Percentiles rank a stretch among this genome's conserved stretches.
These are phyloP conservation scores for Blepharisma japonicum DNA, from an alignment of 73 alveolate species.

Conservation along the genomic window DNA sequence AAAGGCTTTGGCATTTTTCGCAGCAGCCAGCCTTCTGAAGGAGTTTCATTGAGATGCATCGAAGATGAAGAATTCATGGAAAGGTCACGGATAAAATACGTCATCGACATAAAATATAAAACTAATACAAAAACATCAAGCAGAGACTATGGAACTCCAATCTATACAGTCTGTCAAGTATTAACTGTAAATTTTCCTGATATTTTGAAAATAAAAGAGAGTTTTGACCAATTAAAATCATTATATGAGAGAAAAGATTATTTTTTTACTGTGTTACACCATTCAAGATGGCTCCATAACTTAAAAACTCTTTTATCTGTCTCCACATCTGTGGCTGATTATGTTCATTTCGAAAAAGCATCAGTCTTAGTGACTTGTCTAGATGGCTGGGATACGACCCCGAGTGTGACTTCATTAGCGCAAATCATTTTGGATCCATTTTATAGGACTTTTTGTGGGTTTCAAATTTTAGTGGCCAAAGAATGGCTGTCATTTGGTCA, in stretches of 20 bases:
- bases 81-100: slow-evolving; percentile 1
- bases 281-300: slow-evolving; percentile 77
- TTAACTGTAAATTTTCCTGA: slow-evolving; percentile 76
- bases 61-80: slow-evolving; percentile 55
- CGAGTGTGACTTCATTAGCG: slow-evolving; percentile 73
- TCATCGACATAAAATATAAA: slow-evolving; percentile 80
- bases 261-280: slow-evolving; percentile 44
- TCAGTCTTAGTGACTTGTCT: slow-evolving; percentile 85
- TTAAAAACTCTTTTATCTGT: slow-evolving; percentile 59
- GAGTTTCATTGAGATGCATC: slow-evolving; percentile 36
- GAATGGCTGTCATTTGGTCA: slow-evolving; percentile 95
- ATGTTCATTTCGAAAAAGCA: slow-evolving; percentile 45
- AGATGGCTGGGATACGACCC: slow-evolving; percentile 98
- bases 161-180: slow-evolving; percentile 58
- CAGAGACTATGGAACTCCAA: slow-evolving; percentile 78
- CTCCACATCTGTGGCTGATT: slow-evolving; percentile 46
- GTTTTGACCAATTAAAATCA: slow-evolving; percentile 56
- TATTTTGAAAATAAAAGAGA: slow-evolving; percentile 85
- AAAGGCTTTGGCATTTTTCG: slow-evolving; percentile 45
- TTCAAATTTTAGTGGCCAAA: slow-evolving; percentile 72
- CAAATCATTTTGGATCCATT: slow-evolving; percentile 83
- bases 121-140: slow-evolving; percentile 75
- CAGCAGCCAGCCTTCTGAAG: slow-evolving; percentile 32
- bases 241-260: slow-evolving; percentile 46
- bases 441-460: slow-evolving; percentile 83